These are phyloP conservation scores for Fusarium fracticaudum DNA, from an alignment of 2,329 filamentous ascomycete species.

Conservation along the genomic window DNA sequence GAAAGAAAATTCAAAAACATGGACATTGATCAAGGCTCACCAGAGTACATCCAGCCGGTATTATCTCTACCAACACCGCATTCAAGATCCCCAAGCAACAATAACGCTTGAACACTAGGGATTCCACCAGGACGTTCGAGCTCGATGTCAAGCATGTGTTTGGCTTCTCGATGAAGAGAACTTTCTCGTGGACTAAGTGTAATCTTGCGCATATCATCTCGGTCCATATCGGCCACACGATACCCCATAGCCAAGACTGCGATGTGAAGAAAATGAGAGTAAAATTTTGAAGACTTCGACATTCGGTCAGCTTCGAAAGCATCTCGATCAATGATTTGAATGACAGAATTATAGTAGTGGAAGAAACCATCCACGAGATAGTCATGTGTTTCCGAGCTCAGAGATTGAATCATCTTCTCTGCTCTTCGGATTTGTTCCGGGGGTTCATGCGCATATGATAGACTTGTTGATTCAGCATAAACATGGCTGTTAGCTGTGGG, in stretches of 20 bases:
- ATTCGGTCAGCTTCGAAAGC: conserved; percentile 60
- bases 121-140: conserved; percentile 62
- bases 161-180: conserved; percentile 62
- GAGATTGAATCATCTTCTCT: conserved; percentile 57
- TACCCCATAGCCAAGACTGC: conserved; percentile 62
- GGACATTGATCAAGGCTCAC: conserved; percentile 42
- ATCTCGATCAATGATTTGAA: conserved; percentile 59
- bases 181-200: conserved; percentile 59
- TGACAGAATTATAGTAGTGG: conserved; percentile 59
- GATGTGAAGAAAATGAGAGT: conserved; percentile 63
- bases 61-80: conserved; percentile 64
- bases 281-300: conserved; percentile 58
- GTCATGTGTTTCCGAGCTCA: conserved; percentile 59
- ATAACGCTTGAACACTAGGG: conserved; percentile 61
- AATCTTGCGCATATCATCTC: conserved; percentile 60
- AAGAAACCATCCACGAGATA: conserved; percentile 64
- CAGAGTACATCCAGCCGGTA: conserved; percentile 64
- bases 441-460: conserved; percentile 51
- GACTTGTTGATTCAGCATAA: conserved; percentile 52
- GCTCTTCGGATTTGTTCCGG: conserved; percentile 58
- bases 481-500: conserved; percentile 64
- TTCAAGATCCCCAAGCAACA: conserved; percentile 63
- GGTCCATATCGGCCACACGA: conserved; percentile 58
- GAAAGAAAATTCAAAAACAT: neutral
- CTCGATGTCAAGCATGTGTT: conserved; percentile 63